phyloP scores from a whole-genome alignment of 768 basidiomycete genomes.

The Hygrocybe punicea region DNA sequence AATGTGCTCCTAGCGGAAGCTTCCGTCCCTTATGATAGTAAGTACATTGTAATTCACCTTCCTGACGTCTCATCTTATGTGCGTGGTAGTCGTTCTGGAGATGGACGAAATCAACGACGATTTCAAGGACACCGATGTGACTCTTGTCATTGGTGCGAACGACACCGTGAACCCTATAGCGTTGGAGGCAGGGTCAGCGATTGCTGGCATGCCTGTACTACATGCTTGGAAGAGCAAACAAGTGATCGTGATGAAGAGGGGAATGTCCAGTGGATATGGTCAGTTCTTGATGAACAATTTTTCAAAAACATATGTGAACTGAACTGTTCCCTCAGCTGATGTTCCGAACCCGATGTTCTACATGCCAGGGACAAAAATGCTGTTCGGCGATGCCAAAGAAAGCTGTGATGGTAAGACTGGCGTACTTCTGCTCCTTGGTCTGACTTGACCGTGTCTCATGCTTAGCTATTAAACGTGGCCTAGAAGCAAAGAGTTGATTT shows the following conservation, averaged over 20 bases:
- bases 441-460: too few relatives aligned
- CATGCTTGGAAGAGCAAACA: conserved; percentile 94
- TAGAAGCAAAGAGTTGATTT: conserved; percentile 35
- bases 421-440: too few relatives aligned
- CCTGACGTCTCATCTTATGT: conserved; percentile 3
- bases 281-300: conserved; percentile 15
- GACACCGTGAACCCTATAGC: conserved; percentile 92
- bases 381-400: conserved; percentile 90
- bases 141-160: conserved; percentile 87
- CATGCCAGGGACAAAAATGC: conserved; percentile 85
- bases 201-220: conserved; percentile 90
- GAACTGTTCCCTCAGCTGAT: conserved; percentile 52
- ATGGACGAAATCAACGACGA: conserved; percentile 97
- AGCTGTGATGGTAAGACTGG: conserved; percentile 80
- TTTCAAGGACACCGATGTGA: conserved; percentile 84
- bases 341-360: conserved; percentile 95
- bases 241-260: conserved; percentile 90
- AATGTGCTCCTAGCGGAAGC: conserved; percentile 91
- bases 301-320: neutral
- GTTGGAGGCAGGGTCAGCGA: conserved; percentile 79
- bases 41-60: conserved; percentile 20
- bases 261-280: conserved; percentile 88
- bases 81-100: conserved; percentile 70
- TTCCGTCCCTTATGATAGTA: conserved; percentile 85
- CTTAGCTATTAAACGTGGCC: conserved; percentile 64